phyloP scores from a whole-genome alignment of 2,329 filamentous ascomycete species.

The Exophiala viscosa region DNA sequence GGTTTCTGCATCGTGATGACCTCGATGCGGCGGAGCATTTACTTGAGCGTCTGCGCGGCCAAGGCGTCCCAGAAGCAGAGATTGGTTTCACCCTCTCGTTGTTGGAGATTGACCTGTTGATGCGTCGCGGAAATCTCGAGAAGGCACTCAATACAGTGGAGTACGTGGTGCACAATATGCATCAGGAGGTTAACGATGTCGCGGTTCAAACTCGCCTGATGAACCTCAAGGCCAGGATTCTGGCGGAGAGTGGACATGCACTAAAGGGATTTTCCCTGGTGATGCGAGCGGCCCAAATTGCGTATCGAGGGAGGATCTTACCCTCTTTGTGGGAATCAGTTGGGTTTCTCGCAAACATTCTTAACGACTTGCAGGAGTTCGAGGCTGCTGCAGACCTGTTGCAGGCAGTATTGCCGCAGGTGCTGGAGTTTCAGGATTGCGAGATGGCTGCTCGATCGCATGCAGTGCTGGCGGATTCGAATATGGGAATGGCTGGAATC shows the following conservation, averaged over 20 bases:
- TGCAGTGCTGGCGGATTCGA: conserved; percentile 67
- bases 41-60: conserved; percentile 55
- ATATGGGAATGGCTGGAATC: conserved; percentile 70
- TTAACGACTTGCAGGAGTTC: conserved; percentile 69
- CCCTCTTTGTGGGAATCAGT: conserved; percentile 70
- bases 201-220: conserved; percentile 68
- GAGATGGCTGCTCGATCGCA: conserved; percentile 65
- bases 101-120: conserved; percentile 57
- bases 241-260: conserved; percentile 64
- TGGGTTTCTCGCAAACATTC: conserved; percentile 62
- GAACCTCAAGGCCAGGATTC: conserved; percentile 67
- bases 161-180: conserved; percentile 47
- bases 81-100: conserved; percentile 57
- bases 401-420: conserved; percentile 67
- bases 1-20: conserved; percentile 49
- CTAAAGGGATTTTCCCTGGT: conserved; percentile 73
- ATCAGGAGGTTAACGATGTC: conserved; percentile 57
- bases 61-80: conserved; percentile 55
- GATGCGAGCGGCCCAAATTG: conserved; percentile 69
- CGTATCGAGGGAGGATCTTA: conserved; percentile 66
- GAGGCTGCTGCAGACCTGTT: conserved; percentile 62
- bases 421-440: conserved; percentile 66
- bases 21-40: conserved; percentile 55
- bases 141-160: conserved; percentile 55
- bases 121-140: conserved; percentile 51